A percentile compares a stretch with the other conserved stretches of the same genome.
phyloP scores from a whole-genome alignment of 805 yeast species.

The Ogataea henricii region DNA sequence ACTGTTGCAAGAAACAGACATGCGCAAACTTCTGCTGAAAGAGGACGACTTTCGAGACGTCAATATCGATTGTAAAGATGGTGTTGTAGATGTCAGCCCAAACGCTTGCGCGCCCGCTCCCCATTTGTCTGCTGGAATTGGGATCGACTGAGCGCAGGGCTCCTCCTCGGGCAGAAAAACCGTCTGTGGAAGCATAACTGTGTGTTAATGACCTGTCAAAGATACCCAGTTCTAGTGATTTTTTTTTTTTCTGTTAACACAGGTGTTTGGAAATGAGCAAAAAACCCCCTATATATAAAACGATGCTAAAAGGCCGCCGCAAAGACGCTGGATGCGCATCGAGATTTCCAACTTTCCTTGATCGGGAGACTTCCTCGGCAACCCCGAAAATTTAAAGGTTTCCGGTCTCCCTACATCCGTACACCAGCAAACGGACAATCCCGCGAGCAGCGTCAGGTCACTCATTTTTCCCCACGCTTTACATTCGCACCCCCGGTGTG shows the following conservation, averaged over 20 bases:
- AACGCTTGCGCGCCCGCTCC: background rate
- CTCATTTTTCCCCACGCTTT: no score
- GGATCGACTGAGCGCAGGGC: background rate
- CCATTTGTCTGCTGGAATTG: background rate
- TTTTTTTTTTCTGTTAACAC: background rate
- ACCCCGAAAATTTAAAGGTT: background rate
- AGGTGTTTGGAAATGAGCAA: background rate
- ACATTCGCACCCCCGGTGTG: no score
- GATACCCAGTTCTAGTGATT: background rate
- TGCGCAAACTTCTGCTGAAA: conserved; percentile 11
- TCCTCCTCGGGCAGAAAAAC: background rate
- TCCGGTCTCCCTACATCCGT: conserved; percentile 4
- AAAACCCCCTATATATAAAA: background rate
- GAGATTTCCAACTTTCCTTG: background rate
- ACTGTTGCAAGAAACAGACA: conserved; percentile 7
- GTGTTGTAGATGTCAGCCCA: conserved; percentile 15
- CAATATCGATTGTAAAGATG: conserved; percentile 18
- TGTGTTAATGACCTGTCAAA: background rate
- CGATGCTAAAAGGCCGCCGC: conserved; percentile 5
- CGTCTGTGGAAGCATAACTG: background rate
- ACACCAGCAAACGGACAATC: background rate
- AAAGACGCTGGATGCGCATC: conserved; percentile 1
- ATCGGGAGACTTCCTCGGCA: conserved; percentile 1
- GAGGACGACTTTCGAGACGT: conserved; percentile 13
- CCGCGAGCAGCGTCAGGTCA: no score